Evolutionary conservation across 1,139 yeast genomes (phyloP).

Genomic region (Debaryomyces nepalensis): DNA sequence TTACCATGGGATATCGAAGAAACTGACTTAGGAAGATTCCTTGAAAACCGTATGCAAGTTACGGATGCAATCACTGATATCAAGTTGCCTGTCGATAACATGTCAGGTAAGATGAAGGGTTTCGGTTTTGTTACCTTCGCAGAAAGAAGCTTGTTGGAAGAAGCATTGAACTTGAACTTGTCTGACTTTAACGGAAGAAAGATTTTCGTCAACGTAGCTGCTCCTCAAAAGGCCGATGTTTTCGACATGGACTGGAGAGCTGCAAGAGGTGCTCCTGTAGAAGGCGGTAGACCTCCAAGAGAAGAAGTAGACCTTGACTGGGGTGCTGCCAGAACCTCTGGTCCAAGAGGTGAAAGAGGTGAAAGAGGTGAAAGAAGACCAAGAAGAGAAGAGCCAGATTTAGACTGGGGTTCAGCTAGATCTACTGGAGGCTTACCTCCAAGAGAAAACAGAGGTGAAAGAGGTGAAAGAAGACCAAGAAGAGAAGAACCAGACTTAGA

Average conservation of each 20-base stretch:
- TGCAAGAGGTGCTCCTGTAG: constrained; percentile 43
- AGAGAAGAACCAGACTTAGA: constrained; percentile 58
- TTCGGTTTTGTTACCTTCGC: constrained; percentile 85
- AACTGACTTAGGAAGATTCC: constrained; percentile 65
- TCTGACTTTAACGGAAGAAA: constrained; percentile 74
- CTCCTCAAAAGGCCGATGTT: constrained; percentile 66
- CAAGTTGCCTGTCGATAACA: constrained; percentile 70
- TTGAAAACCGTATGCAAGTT: constrained; percentile 63
- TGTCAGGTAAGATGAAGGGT: constrained; percentile 72
- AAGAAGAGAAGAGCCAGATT: constrained; percentile 53
- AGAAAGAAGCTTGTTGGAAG: constrained; percentile 68
- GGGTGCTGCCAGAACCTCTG: constrained; percentile 28
- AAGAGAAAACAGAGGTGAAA: constrained; percentile 42
- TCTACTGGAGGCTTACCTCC: constrained; percentile 38
- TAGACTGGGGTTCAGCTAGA: constrained; percentile 62
- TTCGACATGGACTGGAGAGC: constrained; percentile 54
- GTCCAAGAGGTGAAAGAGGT: constrained; percentile 29
- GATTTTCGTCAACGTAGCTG: constrained; percentile 87
- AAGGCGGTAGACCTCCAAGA: constrained; percentile 32
- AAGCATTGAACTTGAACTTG: constrained; percentile 68
- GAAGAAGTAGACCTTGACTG: constrained; percentile 36
- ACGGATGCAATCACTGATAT: constrained; percentile 59
- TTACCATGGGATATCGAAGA: constrained; percentile 85
- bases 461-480: constrained; percentile 44
- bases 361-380: constrained; percentile 41